A percentile compares a stretch with the other conserved stretches of the same genome.
Evolutionary conservation across 2,329 filamentous ascomycete genomes (phyloP).

Genomic region (Aspergillus latus): DNA sequence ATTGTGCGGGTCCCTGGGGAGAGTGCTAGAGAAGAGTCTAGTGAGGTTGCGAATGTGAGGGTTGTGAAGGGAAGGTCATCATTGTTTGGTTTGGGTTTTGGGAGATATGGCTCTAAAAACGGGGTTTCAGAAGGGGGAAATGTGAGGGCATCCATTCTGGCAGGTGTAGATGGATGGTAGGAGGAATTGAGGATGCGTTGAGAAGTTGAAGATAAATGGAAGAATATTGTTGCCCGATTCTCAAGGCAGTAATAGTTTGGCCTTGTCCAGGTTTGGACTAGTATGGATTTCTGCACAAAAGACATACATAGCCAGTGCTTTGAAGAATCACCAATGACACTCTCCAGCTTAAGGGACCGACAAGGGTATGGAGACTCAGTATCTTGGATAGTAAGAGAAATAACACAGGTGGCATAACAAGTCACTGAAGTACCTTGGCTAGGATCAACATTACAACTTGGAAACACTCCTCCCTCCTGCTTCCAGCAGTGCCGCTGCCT

Average conservation of each 20-base stretch:
- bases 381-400: too few relatives aligned
- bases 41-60: conserved; percentile 82
- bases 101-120: conserved; percentile 51
- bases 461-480: conserved; percentile 1
- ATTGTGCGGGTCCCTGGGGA: conserved; percentile 72
- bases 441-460: background rate
- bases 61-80: conserved; percentile 58
- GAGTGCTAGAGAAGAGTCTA: conserved; percentile 74
- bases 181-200: too few relatives aligned
- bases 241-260: too few relatives aligned
- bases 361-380: too few relatives aligned
- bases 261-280: too few relatives aligned
- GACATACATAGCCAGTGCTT: too few relatives aligned
- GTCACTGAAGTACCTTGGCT: too few relatives aligned
- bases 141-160: conserved; percentile 1
- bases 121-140: conserved; percentile 42
- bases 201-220: background rate
- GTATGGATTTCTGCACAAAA: too few relatives aligned
- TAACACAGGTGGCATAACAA: too few relatives aligned
- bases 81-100: conserved; percentile 20
- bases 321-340: too few relatives aligned
- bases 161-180: background rate
- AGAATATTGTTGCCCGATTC: too few relatives aligned
- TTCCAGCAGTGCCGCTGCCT: conserved; percentile 69
- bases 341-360: too few relatives aligned